Conservation (phyloP, 2,329 filamentous ascomycete genomes). For the Coleophoma crateriformis region DNA sequence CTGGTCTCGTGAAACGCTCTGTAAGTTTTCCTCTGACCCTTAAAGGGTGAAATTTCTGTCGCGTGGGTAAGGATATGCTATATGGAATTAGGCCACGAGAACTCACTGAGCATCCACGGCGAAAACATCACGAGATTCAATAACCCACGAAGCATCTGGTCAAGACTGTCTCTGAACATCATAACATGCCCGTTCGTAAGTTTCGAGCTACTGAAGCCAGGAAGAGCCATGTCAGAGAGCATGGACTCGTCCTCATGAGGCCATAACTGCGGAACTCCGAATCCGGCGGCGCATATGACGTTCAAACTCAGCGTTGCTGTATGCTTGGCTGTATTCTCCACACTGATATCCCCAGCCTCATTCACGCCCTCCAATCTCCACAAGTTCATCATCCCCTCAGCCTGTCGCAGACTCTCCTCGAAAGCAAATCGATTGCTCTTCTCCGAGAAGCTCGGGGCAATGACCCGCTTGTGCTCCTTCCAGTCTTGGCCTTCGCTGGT, state of each 20-base stretch:
- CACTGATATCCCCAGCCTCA: slow-evolving; percentile 15
- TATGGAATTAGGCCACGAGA: background rate
- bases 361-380: slow-evolving; percentile 20
- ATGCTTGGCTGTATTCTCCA: slow-evolving; percentile 35
- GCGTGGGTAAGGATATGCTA: background rate
- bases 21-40: slow-evolving; percentile 33
- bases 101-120: slow-evolving; percentile 34
- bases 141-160: slow-evolving; percentile 39
- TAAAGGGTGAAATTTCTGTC: slow-evolving; percentile 28
- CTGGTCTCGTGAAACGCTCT: slow-evolving; percentile 39
- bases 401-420: slow-evolving; percentile 43
- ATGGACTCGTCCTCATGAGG: slow-evolving; percentile 33
- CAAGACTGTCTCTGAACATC: slow-evolving; percentile 43
- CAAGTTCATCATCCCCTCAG: slow-evolving; percentile 31
- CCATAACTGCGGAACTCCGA: slow-evolving; percentile 31
- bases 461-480: slow-evolving; percentile 26
- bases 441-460: slow-evolving; percentile 26
- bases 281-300: slow-evolving; percentile 48
- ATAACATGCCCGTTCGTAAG: slow-evolving; percentile 32
- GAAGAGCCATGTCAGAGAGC: slow-evolving; percentile 8
- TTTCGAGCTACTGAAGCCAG: slow-evolving; percentile 11
- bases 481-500: slow-evolving; percentile 25
- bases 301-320: slow-evolving; percentile 45
- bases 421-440: slow-evolving; percentile 39
- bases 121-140: slow-evolving; percentile 41